Conservation (phyloP, 2,329 filamentous ascomycete species). For the Pestalotiopsis sp. region DNA sequence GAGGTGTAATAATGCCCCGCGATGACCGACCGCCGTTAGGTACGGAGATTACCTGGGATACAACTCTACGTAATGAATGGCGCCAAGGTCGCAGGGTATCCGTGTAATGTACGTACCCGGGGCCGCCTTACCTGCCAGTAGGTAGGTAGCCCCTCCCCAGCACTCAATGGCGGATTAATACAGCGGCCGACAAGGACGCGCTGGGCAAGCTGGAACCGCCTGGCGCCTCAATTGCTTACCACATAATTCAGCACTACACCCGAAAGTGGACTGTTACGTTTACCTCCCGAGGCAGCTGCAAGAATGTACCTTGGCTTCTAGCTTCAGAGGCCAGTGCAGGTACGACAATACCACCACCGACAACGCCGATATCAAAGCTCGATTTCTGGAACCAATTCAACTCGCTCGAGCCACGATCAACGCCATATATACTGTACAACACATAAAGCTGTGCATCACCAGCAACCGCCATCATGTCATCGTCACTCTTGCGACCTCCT, state of each 20-base stretch:
- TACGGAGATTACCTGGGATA: background rate
- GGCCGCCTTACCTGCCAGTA: no score
- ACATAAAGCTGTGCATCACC: slow-evolving; percentile 24
- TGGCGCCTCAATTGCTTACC: background rate
- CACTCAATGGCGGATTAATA: slow-evolving; percentile 7
- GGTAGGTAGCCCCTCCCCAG: background rate
- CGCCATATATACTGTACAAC: background rate
- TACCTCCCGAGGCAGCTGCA: no score
- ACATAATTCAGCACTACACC: no score
- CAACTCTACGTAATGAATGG: background rate
- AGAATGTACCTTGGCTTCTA: no score
- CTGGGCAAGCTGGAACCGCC: background rate
- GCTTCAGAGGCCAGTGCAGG: background rate
- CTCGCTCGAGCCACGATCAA: background rate
- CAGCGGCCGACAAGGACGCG: background rate
- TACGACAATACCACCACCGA: no score
- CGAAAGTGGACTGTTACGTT: no score
- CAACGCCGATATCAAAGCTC: no score
- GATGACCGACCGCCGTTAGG: background rate
- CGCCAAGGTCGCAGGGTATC: background rate
- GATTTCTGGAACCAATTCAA: background rate
- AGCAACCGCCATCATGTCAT: slow-evolving; percentile 16
- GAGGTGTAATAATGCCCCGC: background rate
- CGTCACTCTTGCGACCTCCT: slow-evolving; percentile 59
- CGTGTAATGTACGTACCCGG: background rate